Percentiles rank a stretch among this genome's conserved stretches.
phyloP scores from a whole-genome alignment of 1,139 yeast species.

The Saccharomyces hybrid region DNA sequence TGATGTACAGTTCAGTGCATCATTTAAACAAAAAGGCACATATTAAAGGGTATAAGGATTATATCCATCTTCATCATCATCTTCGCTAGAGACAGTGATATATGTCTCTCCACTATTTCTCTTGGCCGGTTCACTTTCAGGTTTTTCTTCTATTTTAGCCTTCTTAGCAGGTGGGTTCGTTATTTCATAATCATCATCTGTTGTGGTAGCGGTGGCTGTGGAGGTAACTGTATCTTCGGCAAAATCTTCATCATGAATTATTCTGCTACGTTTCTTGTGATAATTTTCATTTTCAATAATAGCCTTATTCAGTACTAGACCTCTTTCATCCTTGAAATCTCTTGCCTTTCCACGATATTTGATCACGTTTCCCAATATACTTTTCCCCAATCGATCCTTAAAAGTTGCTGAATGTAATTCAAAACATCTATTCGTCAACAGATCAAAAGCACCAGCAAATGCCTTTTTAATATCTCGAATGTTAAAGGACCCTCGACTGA shows the following conservation, averaged over 20 bases:
- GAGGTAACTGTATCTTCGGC: conserved; percentile 16
- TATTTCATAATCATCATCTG: conserved; percentile 17
- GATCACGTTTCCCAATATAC: conserved; percentile 78
- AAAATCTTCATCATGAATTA: conserved; percentile 21
- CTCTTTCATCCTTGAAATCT: conserved; percentile 74
- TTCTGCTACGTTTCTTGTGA: conserved; percentile 28
- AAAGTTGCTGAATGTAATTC: conserved; percentile 50
- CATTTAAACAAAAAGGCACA: neutral
- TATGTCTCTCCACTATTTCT: conserved; percentile 4
- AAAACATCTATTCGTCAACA: conserved; percentile 67
- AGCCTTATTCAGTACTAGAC: conserved; percentile 56
- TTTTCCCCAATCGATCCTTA: conserved; percentile 60
- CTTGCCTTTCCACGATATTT: conserved; percentile 69
- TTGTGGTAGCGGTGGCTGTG: conserved; percentile 8
- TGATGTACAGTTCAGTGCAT: neutral
- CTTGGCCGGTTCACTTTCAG: conserved; percentile 3
- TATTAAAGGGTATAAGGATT: conserved; percentile 6
- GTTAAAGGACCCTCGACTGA: conserved; percentile 82
- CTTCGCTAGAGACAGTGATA: neutral
- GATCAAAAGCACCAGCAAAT: conserved; percentile 85
- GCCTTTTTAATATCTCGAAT: conserved; percentile 77
- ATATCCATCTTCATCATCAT: conserved; percentile 9
- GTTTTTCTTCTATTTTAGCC: conserved; percentile 6
- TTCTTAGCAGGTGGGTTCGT: conserved; percentile 18
- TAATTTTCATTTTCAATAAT: conserved; percentile 32